Evolutionary conservation across 805 yeast genomes (phyloP), one percentile per base, ranked within the genome.

Genomic region (Starmerella etchellsii): DNA sequence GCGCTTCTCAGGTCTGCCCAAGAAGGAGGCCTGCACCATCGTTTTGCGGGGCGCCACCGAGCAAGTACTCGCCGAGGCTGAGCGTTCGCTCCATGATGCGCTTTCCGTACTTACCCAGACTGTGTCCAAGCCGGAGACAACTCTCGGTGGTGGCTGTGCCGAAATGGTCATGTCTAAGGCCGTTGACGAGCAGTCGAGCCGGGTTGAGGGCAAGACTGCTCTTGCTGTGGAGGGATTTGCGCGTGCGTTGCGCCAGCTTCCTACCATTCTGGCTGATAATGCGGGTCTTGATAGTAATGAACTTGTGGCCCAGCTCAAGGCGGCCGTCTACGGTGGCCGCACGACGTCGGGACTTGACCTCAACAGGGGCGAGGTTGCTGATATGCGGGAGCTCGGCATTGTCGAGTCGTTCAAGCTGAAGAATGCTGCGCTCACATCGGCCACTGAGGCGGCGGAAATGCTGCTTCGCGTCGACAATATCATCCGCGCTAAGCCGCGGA

Each of bases 401-500:
- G 85, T 91, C 39, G 99, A 91, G 65, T 78, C 93, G 49, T 91
- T 71, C 64, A 88, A 87, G 64, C 71, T 91, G 61, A 91, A 91
- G 66, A 71, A 74, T 49, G 94, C 96, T 2, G 98, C 93, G 14
- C 96, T 91, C 15, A 74, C 85, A 13, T 78, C 93, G 35, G 97
- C 98, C 4, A 70, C 94, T n/a, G 99, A 91, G 66, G 98, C 98
- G 25, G 93, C 97, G 4, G 97, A 91, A 66, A 87, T 91, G 36
- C 71, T 91, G 51, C 66, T 91, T 55, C 76, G 99, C 59, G 99
- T 91, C 32, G 99, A 91, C 60, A 88, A 91, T 62, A 91, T 91
- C 51, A 83, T 91, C 49, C 77, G 95, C 52, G 97, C 98, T 26
- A 87, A 82, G 61, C 98, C 99, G 49, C 73, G 98, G 65, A 87